Conservation (phyloP, 768 basidiomycete genomes). For the Termitomyces sp. region DNA sequence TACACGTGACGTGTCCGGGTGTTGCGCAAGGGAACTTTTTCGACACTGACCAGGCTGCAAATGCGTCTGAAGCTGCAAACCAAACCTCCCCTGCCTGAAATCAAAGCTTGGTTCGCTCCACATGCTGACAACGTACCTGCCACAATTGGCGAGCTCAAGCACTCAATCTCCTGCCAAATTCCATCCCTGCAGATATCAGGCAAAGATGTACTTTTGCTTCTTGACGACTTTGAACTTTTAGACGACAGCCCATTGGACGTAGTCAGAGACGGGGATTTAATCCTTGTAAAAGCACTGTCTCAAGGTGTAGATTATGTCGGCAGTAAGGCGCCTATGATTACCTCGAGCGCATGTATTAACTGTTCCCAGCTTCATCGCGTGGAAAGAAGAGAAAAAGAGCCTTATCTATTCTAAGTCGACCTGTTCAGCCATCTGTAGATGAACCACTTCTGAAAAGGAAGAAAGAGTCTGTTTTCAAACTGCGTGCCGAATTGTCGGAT, state of each 20-base stretch:
- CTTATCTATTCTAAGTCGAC: conserved; percentile 1
- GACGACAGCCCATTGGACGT: conserved; percentile 31
- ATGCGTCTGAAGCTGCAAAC: conserved; percentile 54
- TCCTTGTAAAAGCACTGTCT: conserved; percentile 24
- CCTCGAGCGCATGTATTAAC: neutral
- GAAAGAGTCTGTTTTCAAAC: neutral
- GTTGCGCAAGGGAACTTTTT: too few relatives aligned
- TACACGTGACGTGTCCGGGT: too few relatives aligned
- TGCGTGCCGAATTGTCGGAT: conserved; percentile 19
- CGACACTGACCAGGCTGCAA: too few relatives aligned
- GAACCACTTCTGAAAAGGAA: conserved; percentile 4
- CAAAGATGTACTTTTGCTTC: conserved; percentile 23
- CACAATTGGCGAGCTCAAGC: conserved; percentile 34
- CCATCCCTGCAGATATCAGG: conserved; percentile 22
- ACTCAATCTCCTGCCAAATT: conserved; percentile 28
- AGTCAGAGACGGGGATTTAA: conserved; percentile 46
- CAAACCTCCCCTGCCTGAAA: conserved; percentile 37
- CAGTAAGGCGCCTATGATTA: conserved; percentile 8
- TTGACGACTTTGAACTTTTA: conserved; percentile 48
- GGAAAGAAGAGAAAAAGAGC: conserved; percentile 22
- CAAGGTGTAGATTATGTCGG: neutral
- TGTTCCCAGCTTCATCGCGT: conserved; percentile 3
- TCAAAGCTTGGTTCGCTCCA: conserved; percentile 51
- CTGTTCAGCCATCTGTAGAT: neutral
- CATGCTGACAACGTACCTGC: conserved; percentile 17